Conservation (phyloP, 1,139 yeast genomes). For the Hansenula lynferdii region DNA sequence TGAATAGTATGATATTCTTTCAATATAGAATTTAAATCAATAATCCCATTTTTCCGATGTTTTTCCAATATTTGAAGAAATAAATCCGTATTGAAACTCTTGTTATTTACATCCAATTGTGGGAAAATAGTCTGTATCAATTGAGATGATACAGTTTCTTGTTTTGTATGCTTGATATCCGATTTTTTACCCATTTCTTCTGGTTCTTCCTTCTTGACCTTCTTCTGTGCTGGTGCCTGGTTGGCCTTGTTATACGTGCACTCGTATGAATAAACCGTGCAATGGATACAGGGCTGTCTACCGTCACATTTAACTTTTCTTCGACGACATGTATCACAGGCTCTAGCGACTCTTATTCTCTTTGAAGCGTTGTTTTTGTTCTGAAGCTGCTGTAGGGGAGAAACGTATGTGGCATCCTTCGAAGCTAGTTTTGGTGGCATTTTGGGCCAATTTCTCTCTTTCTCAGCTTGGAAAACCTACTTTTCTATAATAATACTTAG, state of each 20-base stretch:
- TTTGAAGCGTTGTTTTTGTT: conserved; percentile 30
- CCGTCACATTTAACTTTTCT: conserved; percentile 90
- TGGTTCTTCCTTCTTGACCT: conserved; percentile 2
- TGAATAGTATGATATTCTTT: conserved; percentile 12
- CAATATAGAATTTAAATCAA: conserved; percentile 14
- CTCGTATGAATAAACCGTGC: conserved; percentile 70
- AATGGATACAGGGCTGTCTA: conserved; percentile 79
- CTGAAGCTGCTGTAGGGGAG: conserved; percentile 20
- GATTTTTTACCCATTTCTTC: neutral
- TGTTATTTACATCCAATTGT: conserved; percentile 41
- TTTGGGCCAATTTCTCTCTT: no score
- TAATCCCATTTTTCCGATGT: conserved; percentile 12
- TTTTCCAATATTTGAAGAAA: conserved; percentile 24
- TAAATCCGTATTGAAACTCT: conserved; percentile 42
- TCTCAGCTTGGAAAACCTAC: no score
- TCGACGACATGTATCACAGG: conserved; percentile 74
- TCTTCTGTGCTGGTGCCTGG: conserved; percentile 25
- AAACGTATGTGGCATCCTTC: conserved; percentile 19
- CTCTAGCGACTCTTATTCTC: conserved; percentile 72
- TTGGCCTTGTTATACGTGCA: conserved; percentile 44
- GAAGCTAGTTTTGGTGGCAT: conserved; percentile 21
- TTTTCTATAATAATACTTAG: no score
- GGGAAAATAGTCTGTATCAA: conserved; percentile 42
- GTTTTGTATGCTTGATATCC: neutral
- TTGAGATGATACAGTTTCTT: conserved; percentile 5